Evolutionary conservation across 345 rosid species (phyloP), one percentile per base, ranked within the genome.

Genomic region (Sisymbrium irio): DNA sequence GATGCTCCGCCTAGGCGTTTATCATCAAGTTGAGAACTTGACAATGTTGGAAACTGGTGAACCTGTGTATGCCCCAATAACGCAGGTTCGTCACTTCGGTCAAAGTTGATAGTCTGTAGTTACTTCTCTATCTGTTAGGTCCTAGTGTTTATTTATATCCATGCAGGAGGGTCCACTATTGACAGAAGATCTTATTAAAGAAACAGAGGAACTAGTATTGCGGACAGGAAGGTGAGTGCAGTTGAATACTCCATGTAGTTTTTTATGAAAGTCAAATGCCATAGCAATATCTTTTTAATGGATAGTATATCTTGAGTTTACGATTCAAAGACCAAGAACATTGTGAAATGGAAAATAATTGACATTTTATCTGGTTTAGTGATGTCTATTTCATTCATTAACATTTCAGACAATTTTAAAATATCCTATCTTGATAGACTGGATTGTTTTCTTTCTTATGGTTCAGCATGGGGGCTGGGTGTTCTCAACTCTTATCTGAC

Each of bases 401-500:
- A 62, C 49, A 49, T 76, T 68, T 60, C 20, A 60, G 56, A 69
- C 33, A 15, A 22, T 55, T 56, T 73, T 35, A 40, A 65, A 50
- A 62, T 62, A 56, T 76, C 46, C 53, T 67, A 33, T 61, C 62
- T 61, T 77, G 68, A 70, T 71, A 77, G 33, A 77, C 64, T 77
- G 40, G 62, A 57, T 51, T 69, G 47, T 74, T 74, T 65, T 79
- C 65, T 58, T 78, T 82, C 62, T 60, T 75, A 19, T 82, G 77
- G 51, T 77, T 63, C 85, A 95, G 99, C 82, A 90, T 95, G 73
- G 99, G 99, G 76, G 99, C 97, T 84, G 99, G 97, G 47, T 92
- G 99, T 80, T 95, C 99, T 82, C 99, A 88, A 80, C 96, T 95
- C 74, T 87, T 92, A 41, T 95, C 97, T 68, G 99, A 95, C 86